These are phyloP conservation scores for Pythium diclinum DNA, from an alignment of 352 stramenopile species.

Conservation along the genomic window DNA sequence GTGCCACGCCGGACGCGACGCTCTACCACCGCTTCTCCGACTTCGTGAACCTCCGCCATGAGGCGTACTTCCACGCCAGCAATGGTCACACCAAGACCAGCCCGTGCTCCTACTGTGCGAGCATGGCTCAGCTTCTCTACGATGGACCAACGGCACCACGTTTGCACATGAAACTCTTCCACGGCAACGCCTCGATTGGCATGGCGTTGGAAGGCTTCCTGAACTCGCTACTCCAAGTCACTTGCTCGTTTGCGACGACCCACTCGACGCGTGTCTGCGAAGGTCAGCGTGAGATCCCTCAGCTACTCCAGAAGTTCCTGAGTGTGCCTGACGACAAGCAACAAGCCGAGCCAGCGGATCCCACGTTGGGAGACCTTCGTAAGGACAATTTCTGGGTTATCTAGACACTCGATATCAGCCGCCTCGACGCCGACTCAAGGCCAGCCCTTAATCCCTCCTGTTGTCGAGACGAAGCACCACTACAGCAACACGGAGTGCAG, in stretches of 20 bases:
- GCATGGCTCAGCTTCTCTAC: constrained; percentile 2
- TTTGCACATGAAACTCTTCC: constrained; percentile 12
- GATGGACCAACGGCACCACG: constrained; percentile 11
- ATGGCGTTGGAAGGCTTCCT: constrained; percentile 14
- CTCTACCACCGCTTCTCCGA: constrained; percentile 9
- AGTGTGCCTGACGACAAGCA: neutral
- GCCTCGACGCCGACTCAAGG: no score
- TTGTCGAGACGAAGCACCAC: no score
- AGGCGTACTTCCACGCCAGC: constrained; percentile 18
- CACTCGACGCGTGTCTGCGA: neutral
- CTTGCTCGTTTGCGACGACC: neutral
- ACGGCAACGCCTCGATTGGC: neutral
- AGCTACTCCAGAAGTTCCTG: constrained; percentile 9
- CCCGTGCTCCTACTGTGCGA: constrained; percentile 9
- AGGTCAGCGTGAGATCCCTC: constrained; percentile 17
- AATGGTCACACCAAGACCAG: constrained; percentile 1
- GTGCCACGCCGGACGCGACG: neutral
- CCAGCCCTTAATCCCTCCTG: no score
- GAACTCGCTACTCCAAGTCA: constrained; percentile 4
- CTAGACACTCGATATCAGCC: no score
- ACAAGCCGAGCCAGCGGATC: neutral
- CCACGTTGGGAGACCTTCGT: neutral
- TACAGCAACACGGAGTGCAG: no score
- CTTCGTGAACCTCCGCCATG: constrained; percentile 24
- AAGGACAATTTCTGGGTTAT: neutral